Evolutionary conservation across 257 asterid species (phyloP).

Genomic region (Knoxia roxburghii): DNA sequence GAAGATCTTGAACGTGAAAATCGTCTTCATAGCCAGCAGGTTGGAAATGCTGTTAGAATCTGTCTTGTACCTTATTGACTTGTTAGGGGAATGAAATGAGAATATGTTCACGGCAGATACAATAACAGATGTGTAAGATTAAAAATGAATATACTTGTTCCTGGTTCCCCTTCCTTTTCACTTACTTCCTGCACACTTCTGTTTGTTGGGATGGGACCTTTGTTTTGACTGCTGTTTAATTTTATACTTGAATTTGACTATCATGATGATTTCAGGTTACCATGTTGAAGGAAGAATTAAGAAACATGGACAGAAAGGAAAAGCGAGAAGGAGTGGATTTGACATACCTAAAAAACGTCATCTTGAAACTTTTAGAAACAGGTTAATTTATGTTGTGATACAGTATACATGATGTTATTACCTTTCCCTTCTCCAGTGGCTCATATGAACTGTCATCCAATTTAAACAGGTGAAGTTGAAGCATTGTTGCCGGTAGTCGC

Average conservation of each 20-base stretch:
- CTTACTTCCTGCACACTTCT: not conserved
- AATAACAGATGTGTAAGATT: not conserved
- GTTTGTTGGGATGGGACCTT: not conserved
- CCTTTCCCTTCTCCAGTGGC: not conserved
- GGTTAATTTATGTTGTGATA: slow-evolving; percentile 28
- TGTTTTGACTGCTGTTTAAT: not conserved
- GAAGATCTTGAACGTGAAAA: slow-evolving; percentile 99
- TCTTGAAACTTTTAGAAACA: slow-evolving; percentile 90
- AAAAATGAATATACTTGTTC: not conserved
- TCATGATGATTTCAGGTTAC: slow-evolving; percentile 58
- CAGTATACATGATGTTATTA: not conserved
- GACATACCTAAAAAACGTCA: slow-evolving; percentile 90
- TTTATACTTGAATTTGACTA: slow-evolving; percentile 16
- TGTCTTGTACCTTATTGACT: not conserved
- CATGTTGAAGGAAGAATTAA: slow-evolving; percentile 85
- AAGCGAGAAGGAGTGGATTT: slow-evolving; percentile 98
- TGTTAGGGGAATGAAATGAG: not conserved
- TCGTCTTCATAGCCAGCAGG: slow-evolving; percentile 98
- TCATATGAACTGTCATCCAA: slow-evolving; percentile 3
- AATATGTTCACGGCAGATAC: not conserved
- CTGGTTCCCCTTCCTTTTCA: not conserved
- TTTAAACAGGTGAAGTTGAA: slow-evolving; percentile 82
- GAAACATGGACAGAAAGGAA: slow-evolving; percentile 85
- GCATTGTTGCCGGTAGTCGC: slow-evolving; percentile 92
- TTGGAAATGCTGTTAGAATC: slow-evolving; percentile 16